phyloP scores from a whole-genome alignment of 2,329 filamentous ascomycete genomes.

The Nectriaceae sp. region DNA sequence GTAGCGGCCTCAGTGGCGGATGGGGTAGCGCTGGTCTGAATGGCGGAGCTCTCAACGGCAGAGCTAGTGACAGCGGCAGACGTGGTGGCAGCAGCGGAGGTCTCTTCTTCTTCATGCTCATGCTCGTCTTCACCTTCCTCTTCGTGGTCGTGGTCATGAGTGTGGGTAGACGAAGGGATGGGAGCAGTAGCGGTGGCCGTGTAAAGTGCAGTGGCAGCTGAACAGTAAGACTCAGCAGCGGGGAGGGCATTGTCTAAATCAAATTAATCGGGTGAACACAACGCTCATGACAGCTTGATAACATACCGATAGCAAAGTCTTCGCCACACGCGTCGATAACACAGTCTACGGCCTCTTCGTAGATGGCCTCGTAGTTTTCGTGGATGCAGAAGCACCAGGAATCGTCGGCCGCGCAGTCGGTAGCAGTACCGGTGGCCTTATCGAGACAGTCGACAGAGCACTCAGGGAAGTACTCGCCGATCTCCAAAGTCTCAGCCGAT shows the following conservation, averaged over 20 bases:
- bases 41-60: no score
- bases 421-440: no score
- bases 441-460: slow-evolving; percentile 4
- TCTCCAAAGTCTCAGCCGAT: slow-evolving; percentile 1
- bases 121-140: slow-evolving; percentile 3
- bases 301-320: slow-evolving; percentile 1
- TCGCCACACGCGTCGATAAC: slow-evolving; percentile 4
- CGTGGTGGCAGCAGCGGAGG: background rate
- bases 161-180: slow-evolving; percentile 1
- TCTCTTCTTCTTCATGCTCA: no score
- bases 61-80: no score
- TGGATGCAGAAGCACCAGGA: slow-evolving; percentile 3
- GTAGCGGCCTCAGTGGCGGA: no score
- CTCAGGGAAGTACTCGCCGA: slow-evolving; percentile 6
- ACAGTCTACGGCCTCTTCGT: slow-evolving; percentile 5
- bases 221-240: background rate
- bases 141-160: slow-evolving; percentile 4
- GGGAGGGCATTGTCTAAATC: no score
- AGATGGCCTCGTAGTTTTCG: slow-evolving; percentile 6
- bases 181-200: slow-evolving; percentile 2
- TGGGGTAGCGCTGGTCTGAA: background rate
- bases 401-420: background rate
- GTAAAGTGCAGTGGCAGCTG: slow-evolving; percentile 1
- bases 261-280: no score
- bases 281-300: no score